phyloP scores from a whole-genome alignment of 352 stramenopile genomes.

The Peronospora belbahrii region DNA sequence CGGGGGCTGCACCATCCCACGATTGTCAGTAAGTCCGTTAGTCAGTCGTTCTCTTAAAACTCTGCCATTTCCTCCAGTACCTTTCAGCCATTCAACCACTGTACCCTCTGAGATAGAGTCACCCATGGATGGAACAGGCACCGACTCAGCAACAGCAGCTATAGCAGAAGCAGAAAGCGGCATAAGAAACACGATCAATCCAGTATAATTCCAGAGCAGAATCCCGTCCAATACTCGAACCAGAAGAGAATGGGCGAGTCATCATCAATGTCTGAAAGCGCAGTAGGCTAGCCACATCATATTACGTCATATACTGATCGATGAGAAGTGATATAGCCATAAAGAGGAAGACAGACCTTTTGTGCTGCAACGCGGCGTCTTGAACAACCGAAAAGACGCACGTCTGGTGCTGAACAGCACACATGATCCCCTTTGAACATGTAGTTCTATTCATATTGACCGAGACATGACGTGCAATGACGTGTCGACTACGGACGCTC shows the following conservation, averaged over 20 bases:
- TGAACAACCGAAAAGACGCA: slow-evolving; percentile 29
- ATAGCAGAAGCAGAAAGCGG: slow-evolving; percentile 2
- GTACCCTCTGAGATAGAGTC: slow-evolving; percentile 98
- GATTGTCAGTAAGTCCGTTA: not conserved
- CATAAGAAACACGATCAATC: not conserved
- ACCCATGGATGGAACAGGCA: slow-evolving; percentile 84
- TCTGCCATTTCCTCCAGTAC: slow-evolving; percentile 12
- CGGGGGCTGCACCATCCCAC: slow-evolving; percentile 38
- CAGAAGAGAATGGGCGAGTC: slow-evolving; percentile 39
- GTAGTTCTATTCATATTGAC: slow-evolving; percentile 9
- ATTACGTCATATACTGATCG: not conserved
- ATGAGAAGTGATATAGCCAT: not conserved
- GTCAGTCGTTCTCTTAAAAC: not conserved
- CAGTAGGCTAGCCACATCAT: slow-evolving; percentile 14
- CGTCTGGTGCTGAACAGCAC: slow-evolving; percentile 5
- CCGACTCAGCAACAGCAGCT: slow-evolving; percentile 36
- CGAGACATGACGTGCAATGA: slow-evolving; percentile 20
- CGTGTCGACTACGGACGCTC: slow-evolving; percentile 33
- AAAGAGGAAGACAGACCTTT: slow-evolving; percentile 13
- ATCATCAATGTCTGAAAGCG: slow-evolving; percentile 18
- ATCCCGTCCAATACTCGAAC: slow-evolving; percentile 14
- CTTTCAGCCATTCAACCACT: slow-evolving; percentile 94
- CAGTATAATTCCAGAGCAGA: not conserved
- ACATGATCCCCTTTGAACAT: slow-evolving; percentile 7
- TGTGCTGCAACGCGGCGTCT: slow-evolving; percentile 8